Conservation (phyloP, 2,329 filamentous ascomycete genomes). For the Fusarium newnesense region DNA sequence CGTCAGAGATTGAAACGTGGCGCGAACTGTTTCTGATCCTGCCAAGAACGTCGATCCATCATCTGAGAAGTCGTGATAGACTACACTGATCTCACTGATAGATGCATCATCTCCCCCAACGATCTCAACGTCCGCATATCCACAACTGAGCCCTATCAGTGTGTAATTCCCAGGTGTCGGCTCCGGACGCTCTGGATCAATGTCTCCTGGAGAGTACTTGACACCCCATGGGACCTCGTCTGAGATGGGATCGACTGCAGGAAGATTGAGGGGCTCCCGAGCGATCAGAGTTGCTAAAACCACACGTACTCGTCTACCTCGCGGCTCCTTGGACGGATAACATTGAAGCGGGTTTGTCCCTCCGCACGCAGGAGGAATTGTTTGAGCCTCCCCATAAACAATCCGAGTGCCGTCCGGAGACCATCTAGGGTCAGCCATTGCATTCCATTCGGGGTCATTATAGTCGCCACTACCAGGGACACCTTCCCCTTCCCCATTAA, state of each 20-base stretch:
- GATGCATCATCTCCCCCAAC: neutral
- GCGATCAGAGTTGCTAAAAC: conserved; percentile 53
- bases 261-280: conserved; percentile 42
- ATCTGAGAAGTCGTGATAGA: conserved; percentile 6
- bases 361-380: conserved; percentile 54
- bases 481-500: conserved; percentile 51
- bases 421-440: conserved; percentile 55
- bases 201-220: neutral
- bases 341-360: conserved; percentile 56
- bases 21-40: conserved; percentile 14
- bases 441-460: conserved; percentile 60
- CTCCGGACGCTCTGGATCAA: neutral
- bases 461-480: conserved; percentile 45
- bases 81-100: neutral
- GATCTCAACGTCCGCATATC: conserved; percentile 1
- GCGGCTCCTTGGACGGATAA: conserved; percentile 51
- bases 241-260: neutral
- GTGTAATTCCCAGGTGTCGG: neutral
- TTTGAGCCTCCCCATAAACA: conserved; percentile 55
- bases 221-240: conserved; percentile 14
- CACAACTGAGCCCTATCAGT: neutral
- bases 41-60: conserved; percentile 1
- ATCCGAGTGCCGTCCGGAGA: conserved; percentile 55
- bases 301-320: conserved; percentile 51
- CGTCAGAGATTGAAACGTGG: neutral